Evolutionary conservation across 257 asterid species (phyloP).

Genomic region (Solanum medicagineum): DNA sequence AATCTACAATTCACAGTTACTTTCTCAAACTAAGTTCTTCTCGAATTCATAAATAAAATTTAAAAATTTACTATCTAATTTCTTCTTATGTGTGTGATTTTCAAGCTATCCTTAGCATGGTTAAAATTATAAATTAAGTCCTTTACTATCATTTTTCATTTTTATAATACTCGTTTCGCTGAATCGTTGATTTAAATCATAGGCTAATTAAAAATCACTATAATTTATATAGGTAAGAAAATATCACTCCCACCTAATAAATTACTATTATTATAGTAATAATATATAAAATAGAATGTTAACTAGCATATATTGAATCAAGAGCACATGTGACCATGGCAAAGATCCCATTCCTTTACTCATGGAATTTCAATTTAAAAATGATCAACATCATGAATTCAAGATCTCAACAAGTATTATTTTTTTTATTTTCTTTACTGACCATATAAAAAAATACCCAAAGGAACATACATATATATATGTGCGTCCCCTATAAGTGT

Average conservation of each 20-base stretch:
- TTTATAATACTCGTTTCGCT: background rate
- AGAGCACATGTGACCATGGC: background rate
- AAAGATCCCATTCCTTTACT: background rate
- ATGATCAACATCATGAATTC: background rate
- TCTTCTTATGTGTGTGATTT: background rate
- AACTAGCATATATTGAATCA: background rate
- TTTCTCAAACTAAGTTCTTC: background rate
- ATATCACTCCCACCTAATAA: background rate
- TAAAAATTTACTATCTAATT: background rate
- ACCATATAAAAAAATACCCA: background rate
- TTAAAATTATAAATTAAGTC: background rate
- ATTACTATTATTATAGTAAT: background rate
- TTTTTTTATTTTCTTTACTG: background rate
- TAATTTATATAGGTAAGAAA: background rate
- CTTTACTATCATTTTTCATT: background rate
- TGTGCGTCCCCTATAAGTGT: no score
- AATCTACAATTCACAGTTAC: background rate
- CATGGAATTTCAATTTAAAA: background rate
- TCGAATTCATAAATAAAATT: background rate
- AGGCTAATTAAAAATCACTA: background rate
- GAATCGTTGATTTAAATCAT: background rate
- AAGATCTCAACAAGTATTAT: background rate
- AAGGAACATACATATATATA: background rate
- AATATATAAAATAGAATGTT: background rate
- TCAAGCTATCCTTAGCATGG: background rate